Evolutionary conservation across 164 flowering plant species (phyloP).

Genomic region (Pachysandra terminalis): DNA sequence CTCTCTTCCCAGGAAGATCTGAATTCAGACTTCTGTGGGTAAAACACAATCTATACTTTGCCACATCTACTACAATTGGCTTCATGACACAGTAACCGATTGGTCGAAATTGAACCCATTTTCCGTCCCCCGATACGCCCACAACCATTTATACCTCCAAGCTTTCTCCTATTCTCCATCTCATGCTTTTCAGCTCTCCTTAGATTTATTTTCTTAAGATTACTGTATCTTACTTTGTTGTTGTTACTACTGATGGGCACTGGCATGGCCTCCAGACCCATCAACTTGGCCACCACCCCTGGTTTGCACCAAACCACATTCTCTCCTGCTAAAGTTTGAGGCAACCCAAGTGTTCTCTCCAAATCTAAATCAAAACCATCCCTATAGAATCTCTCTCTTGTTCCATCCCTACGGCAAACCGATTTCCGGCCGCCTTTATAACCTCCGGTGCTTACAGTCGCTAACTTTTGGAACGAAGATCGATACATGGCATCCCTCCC

Average conservation of each 20-base stretch:
- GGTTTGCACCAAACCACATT: constrained; percentile 86
- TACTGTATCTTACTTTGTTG: constrained; percentile 17
- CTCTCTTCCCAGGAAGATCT: too few relatives aligned
- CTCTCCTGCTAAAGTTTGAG: constrained; percentile 53
- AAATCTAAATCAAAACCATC: constrained; percentile 17
- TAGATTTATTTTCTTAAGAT: constrained; percentile 29
- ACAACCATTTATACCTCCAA: too few relatives aligned
- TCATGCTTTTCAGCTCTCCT: constrained; percentile 41
- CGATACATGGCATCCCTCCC: constrained; percentile 85
- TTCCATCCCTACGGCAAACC: too few relatives aligned
- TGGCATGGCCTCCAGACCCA: constrained; percentile 92
- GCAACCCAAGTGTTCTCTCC: constrained; percentile 28
- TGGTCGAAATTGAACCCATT: neutral
- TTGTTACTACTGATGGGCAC: constrained; percentile 33
- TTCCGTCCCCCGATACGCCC: constrained; percentile 2
- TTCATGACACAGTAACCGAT: constrained; percentile 6
- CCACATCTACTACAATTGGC: neutral
- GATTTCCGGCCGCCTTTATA: constrained; percentile 29
- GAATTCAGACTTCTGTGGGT: too few relatives aligned
- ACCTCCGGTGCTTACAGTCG: constrained; percentile 2
- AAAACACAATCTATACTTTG: too few relatives aligned
- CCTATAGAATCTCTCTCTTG: too few relatives aligned
- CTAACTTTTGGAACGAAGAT: constrained; percentile 52
- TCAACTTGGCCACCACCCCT: constrained; percentile 79
- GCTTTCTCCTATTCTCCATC: constrained; percentile 31